Percentiles rank a stretch among this genome's conserved stretches.
Evolutionary conservation across 495 filamentous ascomycete genomes (phyloP).

Genomic region (Tuber microsphaerosporum): DNA sequence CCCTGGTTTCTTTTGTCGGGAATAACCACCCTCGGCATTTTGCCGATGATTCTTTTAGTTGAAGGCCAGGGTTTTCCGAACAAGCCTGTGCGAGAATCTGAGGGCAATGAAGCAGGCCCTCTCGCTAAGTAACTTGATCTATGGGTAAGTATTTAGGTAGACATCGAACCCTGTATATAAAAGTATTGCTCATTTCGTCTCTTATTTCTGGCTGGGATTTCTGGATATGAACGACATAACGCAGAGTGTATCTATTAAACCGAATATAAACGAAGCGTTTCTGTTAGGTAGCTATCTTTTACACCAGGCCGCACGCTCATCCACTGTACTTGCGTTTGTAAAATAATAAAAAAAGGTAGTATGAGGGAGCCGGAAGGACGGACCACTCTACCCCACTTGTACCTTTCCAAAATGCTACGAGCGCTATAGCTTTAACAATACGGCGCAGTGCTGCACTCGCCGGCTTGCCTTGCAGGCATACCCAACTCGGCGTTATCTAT

Average conservation of each 20-base stretch:
- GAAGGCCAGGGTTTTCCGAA: constrained; percentile 68
- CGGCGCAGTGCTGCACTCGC: background rate
- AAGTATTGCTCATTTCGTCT: background rate
- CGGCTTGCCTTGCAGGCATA: background rate
- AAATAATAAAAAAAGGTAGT: background rate
- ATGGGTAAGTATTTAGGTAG: background rate
- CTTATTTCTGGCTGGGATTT: background rate
- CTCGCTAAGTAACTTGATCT: background rate
- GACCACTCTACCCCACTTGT: background rate
- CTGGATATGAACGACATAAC: background rate
- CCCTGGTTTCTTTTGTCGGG: constrained; percentile 69
- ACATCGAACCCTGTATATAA: background rate
- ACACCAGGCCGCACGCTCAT: background rate
- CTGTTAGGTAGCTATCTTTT: background rate
- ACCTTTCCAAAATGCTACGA: background rate
- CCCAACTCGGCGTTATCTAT: background rate
- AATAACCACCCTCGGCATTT: constrained; percentile 54
- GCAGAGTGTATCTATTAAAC: background rate
- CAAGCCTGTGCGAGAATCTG: constrained; percentile 5
- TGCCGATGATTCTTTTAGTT: constrained; percentile 63
- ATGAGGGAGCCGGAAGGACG: background rate
- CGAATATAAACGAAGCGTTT: background rate
- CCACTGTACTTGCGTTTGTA: background rate
- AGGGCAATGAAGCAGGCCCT: background rate
- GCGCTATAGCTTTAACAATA: background rate